A percentile compares a stretch with the other conserved stretches of the same genome.
Conservation (phyloP, 495 filamentous ascomycete species). For the Xylaria palmicola region DNA sequence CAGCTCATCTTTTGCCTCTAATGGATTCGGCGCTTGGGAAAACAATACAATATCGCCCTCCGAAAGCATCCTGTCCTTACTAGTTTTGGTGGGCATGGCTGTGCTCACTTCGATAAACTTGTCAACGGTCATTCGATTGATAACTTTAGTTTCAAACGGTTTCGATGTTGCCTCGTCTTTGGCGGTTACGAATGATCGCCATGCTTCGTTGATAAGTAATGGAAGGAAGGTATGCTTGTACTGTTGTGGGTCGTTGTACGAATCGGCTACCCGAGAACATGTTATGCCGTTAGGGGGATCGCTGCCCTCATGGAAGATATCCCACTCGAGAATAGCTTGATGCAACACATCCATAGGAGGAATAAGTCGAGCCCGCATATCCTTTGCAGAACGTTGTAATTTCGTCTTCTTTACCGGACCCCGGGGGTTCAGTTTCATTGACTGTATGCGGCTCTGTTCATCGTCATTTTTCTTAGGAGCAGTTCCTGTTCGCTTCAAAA, state of each 20-base stretch:
- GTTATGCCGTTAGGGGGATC: slow-evolving; percentile 73
- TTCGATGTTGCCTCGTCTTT: slow-evolving; percentile 81
- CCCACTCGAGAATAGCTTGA: slow-evolving; percentile 83
- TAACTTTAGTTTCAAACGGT: slow-evolving; percentile 78
- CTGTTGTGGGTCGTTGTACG: slow-evolving; percentile 68
- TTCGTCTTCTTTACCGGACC: slow-evolving; percentile 79
- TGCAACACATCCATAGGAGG: slow-evolving; percentile 87
- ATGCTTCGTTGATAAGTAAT: slow-evolving; percentile 87
- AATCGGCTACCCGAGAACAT: slow-evolving; percentile 71
- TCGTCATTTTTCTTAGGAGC: slow-evolving; percentile 19
- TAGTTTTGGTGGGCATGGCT: slow-evolving; percentile 64
- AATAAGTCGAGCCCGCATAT: slow-evolving; percentile 88
- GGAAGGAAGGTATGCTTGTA: slow-evolving; percentile 92
- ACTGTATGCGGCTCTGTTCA: slow-evolving; percentile 31
- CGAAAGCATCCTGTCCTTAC: slow-evolving; percentile 66
- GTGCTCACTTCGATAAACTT: slow-evolving; percentile 89
- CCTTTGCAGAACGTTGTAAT: slow-evolving; percentile 73
- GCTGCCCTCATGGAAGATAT: slow-evolving; percentile 84
- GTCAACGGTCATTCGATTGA: slow-evolving; percentile 85
- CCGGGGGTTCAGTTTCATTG: slow-evolving; percentile 54
- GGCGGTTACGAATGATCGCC: slow-evolving; percentile 87
- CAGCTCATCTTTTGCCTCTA: slow-evolving; percentile 58
- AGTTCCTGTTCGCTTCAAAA: slow-evolving; percentile 39
- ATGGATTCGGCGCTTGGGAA: slow-evolving; percentile 67
- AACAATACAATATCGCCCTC: slow-evolving; percentile 90